phyloP scores from a whole-genome alignment of 2,329 filamentous ascomycete species.

The Trichoderma sp. region DNA sequence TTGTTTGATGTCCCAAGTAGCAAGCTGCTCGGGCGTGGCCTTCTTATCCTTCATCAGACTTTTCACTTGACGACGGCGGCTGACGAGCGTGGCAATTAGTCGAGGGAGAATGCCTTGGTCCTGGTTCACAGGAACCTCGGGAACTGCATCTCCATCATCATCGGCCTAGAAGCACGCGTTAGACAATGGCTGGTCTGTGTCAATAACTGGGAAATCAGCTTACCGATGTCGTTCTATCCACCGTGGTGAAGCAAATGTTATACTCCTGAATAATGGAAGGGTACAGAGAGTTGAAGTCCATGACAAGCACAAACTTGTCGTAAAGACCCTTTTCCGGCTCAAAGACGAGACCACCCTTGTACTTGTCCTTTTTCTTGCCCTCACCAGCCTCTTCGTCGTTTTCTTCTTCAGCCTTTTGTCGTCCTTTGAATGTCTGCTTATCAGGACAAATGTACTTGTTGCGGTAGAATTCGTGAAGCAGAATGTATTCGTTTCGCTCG shows the following conservation, averaged over 20 bases:
- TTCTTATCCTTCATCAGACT: conserved; percentile 93
- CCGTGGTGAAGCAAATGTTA: conserved; percentile 99
- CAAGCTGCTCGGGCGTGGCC: conserved; percentile 81
- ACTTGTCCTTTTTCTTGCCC: conserved; percentile 98
- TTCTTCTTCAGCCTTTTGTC: conserved; percentile 72
- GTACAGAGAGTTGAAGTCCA: conserved; percentile 99
- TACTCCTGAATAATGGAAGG: conserved; percentile 99
- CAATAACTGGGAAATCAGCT: conserved; percentile 37
- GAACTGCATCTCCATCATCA: conserved; percentile 78
- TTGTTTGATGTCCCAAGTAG: conserved; percentile 98
- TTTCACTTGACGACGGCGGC: conserved; percentile 88
- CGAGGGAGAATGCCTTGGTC: conserved; percentile 83
- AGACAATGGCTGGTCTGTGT: conserved; percentile 29
- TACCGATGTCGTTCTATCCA: conserved; percentile 74
- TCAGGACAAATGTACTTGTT: conserved; percentile 99
- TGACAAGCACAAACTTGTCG: conserved; percentile 96
- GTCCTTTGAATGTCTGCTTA: conserved; percentile 80
- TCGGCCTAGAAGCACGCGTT: conserved; percentile 47
- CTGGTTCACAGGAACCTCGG: conserved; percentile 78
- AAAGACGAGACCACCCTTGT: conserved; percentile 96
- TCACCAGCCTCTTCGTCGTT: conserved; percentile 69
- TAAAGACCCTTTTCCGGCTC: conserved; percentile 97
- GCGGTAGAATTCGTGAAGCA: conserved; percentile 92
- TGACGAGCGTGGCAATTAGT: conserved; percentile 90
- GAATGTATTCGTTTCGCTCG: conserved; percentile 98